Base-by-base conservation (phyloP, 2,329 filamentous ascomycete species). In the Calonectria pseudoreteaudii region DNA sequence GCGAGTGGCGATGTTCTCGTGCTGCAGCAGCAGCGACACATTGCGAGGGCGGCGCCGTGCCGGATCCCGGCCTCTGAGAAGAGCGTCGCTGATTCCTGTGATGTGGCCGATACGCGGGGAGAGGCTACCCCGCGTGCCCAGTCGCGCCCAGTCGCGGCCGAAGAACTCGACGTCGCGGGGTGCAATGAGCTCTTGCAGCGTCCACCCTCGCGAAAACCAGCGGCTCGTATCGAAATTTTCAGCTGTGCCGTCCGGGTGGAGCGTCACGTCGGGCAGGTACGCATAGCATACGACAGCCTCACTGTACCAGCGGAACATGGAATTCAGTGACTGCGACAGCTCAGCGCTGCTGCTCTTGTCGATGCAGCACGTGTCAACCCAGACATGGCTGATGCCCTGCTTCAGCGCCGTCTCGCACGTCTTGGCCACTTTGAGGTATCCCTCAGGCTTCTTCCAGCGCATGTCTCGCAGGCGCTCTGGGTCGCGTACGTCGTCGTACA, bases 341-440 rank as follows among this genome's bases (percentile, higher is more conserved):
- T 80, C 79, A 31, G 79, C 76, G 71, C 79, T 80, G 70, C 71
- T 80, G 20, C 74, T 72, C 56, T 78, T 80, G 75, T 80, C 75
- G 74, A 80, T 80, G 73, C 79, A 80, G 73, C 79, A 80, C 30
- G 79, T 80, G 75, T 80, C 79, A 64, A 80, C 73, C 79, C 79
- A 80, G 50, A 80, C 68, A 62, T 79, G 72, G 53, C 73, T 56
- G 70, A 77, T 72, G 49, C 78, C 79, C 60, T 75, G 76, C 68
- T 74, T 70, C 49, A 71, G 60, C 23, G 79, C 79, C 70, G 68
- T 75, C 53, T 80, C 76, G 70, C 79, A 80, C 13, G 79, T 72
- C 53, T 74, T 73, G 4, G 74, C 41, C 56, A 80, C 76, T 72
- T 80, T 80, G 60, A 68, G 75, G 41, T 78, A 80, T 2, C 77